These are phyloP conservation scores for Russula sp. DNA, from an alignment of 768 basidiomycete species.

Conservation along the genomic window DNA sequence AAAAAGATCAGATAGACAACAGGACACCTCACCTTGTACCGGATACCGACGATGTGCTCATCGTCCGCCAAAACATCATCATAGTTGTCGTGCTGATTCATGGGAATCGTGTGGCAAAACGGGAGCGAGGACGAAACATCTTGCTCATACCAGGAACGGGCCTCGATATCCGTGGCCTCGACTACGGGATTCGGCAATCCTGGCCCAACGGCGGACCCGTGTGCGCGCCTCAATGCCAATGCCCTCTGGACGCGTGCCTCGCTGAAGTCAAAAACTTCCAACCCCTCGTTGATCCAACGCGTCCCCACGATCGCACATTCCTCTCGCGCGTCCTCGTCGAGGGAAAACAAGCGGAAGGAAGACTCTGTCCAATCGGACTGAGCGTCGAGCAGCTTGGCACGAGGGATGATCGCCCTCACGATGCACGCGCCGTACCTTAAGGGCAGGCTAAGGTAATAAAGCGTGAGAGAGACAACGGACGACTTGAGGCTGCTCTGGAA, in stretches of 20 bases:
- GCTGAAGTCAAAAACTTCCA: constrained; percentile 4
- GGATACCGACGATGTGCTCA: not conserved
- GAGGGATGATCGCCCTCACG: not conserved
- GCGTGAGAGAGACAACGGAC: not conserved
- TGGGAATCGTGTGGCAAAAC: not conserved
- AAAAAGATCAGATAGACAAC: not conserved
- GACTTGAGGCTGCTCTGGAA: constrained; percentile 1
- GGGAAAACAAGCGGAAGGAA: not conserved
- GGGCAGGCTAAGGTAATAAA: not conserved
- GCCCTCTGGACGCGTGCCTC: not conserved
- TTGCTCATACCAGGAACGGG: not conserved
- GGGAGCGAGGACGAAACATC: not conserved
- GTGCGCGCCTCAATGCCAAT: not conserved
- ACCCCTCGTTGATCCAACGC: constrained; percentile 1
- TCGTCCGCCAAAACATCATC: constrained; percentile 5
- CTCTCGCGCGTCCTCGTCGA: not conserved
- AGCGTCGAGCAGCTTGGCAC: not conserved
- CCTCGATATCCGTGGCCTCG: not conserved
- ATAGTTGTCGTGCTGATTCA: not conserved
- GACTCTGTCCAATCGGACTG: not conserved
- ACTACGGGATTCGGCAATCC: not conserved
- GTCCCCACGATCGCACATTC: not conserved
- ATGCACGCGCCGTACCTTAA: too few relatives aligned
- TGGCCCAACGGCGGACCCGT: too few relatives aligned
- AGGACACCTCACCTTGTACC: not conserved